phyloP scores from a whole-genome alignment of 768 basidiomycete genomes.

The Termitomyces sp. region DNA sequence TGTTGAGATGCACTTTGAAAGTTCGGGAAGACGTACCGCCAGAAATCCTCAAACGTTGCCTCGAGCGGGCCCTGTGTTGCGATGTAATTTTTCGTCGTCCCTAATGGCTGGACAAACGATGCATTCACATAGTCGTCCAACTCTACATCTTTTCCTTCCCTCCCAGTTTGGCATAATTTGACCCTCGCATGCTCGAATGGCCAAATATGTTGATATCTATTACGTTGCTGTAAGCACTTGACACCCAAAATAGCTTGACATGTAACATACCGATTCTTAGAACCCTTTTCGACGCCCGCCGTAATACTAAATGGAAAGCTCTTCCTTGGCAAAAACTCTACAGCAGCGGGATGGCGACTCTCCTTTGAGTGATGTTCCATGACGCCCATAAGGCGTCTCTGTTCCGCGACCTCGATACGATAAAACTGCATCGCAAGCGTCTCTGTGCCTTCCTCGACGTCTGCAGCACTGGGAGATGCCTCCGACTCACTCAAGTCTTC shows the following conservation, averaged over 20 bases:
- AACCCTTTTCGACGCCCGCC: conserved; percentile 91
- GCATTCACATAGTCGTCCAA: conserved; percentile 88
- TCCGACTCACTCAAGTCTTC: conserved; percentile 24
- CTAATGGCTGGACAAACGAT: conserved; percentile 84
- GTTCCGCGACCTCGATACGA: conserved; percentile 87
- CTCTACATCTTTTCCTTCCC: conserved; percentile 18
- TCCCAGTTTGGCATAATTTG: conserved; percentile 40
- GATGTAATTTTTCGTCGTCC: conserved; percentile 80
- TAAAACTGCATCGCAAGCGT: conserved; percentile 91
- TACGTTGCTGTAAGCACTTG: background rate
- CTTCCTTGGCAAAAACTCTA: background rate
- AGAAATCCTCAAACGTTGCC: conserved; percentile 88
- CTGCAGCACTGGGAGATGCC: conserved; percentile 21
- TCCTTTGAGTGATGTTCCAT: conserved; percentile 88
- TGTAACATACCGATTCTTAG: conserved; percentile 72
- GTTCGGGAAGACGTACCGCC: conserved; percentile 59
- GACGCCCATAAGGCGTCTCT: conserved; percentile 79
- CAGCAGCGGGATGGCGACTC: conserved; percentile 22
- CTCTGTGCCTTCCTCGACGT: conserved; percentile 66
- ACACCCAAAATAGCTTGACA: background rate
- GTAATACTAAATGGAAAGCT: conserved; percentile 88
- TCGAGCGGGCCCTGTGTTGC: conserved; percentile 94
- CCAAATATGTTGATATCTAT: conserved; percentile 93
- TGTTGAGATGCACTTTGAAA: too few relatives aligned
- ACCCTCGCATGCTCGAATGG: conserved; percentile 96